A percentile compares a stretch with the other conserved stretches of the same genome.
These are phyloP conservation scores for Elaeis guineensis DNA, from an alignment of 176 grass and related monocot species.

Conservation along the genomic window DNA sequence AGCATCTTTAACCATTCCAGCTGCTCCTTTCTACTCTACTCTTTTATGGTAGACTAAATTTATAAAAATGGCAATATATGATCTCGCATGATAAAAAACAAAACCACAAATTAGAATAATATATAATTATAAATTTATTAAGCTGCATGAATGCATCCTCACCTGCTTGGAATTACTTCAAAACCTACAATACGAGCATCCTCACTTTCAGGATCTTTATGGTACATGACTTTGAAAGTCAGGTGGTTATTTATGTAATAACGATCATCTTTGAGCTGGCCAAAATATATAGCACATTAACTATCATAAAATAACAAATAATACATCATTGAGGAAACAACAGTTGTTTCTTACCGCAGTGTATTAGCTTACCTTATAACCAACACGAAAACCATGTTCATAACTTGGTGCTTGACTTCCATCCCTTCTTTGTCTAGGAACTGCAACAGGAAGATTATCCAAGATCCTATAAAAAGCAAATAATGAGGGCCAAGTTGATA, in stretches of 20 bases:
- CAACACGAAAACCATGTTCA: constrained; percentile 40
- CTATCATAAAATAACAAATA: neutral
- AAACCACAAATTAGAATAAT: constrained; percentile 1
- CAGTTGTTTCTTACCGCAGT: neutral
- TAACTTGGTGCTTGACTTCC: constrained; percentile 34
- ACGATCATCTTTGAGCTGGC: constrained; percentile 27
- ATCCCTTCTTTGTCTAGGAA: constrained; percentile 40
- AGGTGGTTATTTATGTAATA: constrained; percentile 52
- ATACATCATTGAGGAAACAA: neutral
- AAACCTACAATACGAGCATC: constrained; percentile 44
- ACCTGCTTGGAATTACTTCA: constrained; percentile 48
- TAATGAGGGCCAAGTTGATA: neutral
- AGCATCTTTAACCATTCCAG: neutral
- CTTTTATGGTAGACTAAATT: neutral
- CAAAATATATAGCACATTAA: neutral
- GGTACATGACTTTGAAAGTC: constrained; percentile 49
- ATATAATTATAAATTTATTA: neutral
- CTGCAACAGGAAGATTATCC: constrained; percentile 46
- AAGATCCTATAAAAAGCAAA: constrained; percentile 33
- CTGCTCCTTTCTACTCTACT: neutral
- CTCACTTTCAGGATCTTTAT: constrained; percentile 29
- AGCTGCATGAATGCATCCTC: neutral
- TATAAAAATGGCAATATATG: neutral
- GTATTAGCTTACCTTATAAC: constrained; percentile 30
- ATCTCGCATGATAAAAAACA: neutral